Evolutionary conservation across 1,139 yeast species (phyloP), one percentile per base, ranked within the genome.

Genomic region (Debaryomyces subglobosus): DNA sequence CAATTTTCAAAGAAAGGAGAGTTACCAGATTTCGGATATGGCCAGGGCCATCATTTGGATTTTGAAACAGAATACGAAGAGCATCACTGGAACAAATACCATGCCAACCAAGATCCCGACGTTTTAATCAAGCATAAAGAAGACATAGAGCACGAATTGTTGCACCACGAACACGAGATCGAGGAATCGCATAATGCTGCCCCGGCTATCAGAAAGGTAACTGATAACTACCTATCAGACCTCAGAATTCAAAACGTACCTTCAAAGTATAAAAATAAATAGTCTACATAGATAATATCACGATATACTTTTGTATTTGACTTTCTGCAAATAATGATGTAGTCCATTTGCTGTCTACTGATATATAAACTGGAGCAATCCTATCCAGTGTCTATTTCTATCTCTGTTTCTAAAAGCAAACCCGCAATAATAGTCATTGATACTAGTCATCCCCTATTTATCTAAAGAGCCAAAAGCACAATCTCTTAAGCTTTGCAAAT

Each of bases 11-110:
- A 67, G 2, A 68, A 67, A 7, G 96, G 96, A 5, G 81, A 81
- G 54, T 79, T 94, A 61, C 98, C 98, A 1, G 98, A 94, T 65
- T 84, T 91, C 64, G 96, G 97, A 7, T 85, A 86, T 53, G 98
- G 97, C 18, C 94, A 89, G n/a, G 98, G 99, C 15, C 98, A 92
- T 63, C 98, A 92, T 68, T 86, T 92, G 44, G 97, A 90, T 68
- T 94, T 91, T 61, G 99, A 94, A 67, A 80, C 82, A 56, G 98
- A 92, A 63, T 92, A 91, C 62, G 97, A 92, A 60, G 85, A 89
- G 52, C 98, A 94, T 65, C 98, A 94, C 66, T 94, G 98, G 97
- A 82, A 85, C 53, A 75, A 90, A 65, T 89, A 80, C 65, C 98
- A 94, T 66, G 81, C 85, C 45, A 83, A 88, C 53, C 71, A 78